Conservation (phyloP, 73 alveolate genomes). For the Strombidium stylifer region DNA sequence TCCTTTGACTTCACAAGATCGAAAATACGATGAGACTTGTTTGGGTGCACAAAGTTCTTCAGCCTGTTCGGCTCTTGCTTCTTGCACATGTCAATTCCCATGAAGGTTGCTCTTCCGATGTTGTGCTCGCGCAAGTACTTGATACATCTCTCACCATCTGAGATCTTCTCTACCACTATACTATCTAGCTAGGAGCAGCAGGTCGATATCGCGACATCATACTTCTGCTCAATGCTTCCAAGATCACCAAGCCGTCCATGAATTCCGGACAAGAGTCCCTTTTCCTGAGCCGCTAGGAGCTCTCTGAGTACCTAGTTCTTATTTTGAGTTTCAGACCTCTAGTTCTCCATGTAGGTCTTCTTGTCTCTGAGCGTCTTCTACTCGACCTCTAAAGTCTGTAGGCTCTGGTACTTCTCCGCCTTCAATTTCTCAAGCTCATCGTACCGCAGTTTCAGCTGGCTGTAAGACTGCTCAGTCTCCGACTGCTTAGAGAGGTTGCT, state of each 20-base stretch:
- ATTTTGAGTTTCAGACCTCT: conserved; percentile 44
- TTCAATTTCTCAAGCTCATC: neutral
- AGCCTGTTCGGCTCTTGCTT: conserved; percentile 24
- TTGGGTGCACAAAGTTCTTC: conserved; percentile 42
- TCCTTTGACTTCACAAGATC: conserved; percentile 51
- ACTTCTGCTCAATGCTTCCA: conserved; percentile 73
- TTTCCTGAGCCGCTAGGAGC: conserved; percentile 71
- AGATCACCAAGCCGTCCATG: conserved; percentile 90
- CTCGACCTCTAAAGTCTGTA: too few relatives aligned
- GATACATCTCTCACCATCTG: conserved; percentile 65
- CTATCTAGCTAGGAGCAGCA: conserved; percentile 70
- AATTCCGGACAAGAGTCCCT: conserved; percentile 80
- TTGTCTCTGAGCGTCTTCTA: too few relatives aligned
- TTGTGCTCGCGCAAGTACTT: conserved; percentile 63
- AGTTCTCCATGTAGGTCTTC: too few relatives aligned
- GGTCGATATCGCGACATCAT: conserved; percentile 83
- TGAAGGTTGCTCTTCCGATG: conserved; percentile 76
- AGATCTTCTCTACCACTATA: conserved; percentile 83
- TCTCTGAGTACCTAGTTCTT: conserved; percentile 37
- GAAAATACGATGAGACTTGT: conserved; percentile 59
- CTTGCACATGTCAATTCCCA: conserved; percentile 72
- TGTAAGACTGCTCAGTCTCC: neutral
- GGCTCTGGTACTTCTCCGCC: neutral
- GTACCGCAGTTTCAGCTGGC: neutral
- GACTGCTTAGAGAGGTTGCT: neutral